Base-by-base conservation (phyloP, 2,329 filamentous ascomycete genomes). In the Diaporthe caulivora region DNA sequence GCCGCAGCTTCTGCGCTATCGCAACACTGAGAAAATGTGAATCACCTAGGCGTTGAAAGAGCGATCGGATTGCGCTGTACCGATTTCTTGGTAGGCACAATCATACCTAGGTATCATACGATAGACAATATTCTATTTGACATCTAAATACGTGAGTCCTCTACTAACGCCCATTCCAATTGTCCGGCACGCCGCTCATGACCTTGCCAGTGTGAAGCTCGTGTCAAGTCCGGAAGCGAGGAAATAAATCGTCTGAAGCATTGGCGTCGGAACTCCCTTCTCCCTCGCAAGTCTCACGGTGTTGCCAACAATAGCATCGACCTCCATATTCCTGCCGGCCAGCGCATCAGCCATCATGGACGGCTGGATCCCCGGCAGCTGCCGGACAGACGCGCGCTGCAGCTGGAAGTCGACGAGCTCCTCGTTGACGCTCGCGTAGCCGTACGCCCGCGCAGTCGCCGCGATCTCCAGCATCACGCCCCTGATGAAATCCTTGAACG, bases 321-420 rank as follows among this genome's bases (percentile, higher is more conserved):
- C 80, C 84, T 94, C 92, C 86, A 94, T 87, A 53, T 87, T 87
- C 78, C 90, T 86, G 0, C 90, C 90, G 1, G 85, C 86, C 80
- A 93, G 91, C 91, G 92, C 94, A 79, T 94, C 92, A 18, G 92
- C 81, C 77, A 93, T 84, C 92, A 94, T 94, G 77, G 89, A 91
- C 37, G 89, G 89, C 77, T 89, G 88, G 24, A 90, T 91, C 0
- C 92, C 92, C 44, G 86, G 88, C 77, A 93, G 93, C 75, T 87
- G 85, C 81, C 89, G 87, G 42, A 89, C 93, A 77, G 90, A 92
- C 71, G 84, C 83, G 54, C 94, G 80, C 37, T 93, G 92, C 77
- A 86, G 85, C 47, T 94, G 91, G 1, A 92, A 88, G 1, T 83
- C 87, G 0, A 92, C 92, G 75, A 94, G 87, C 21, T 87, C 85